Percentiles rank a stretch among this genome's conserved stretches.
phyloP scores from a whole-genome alignment of 2,329 filamentous ascomycete genomes.

The Rasamsonia emersonii region DNA sequence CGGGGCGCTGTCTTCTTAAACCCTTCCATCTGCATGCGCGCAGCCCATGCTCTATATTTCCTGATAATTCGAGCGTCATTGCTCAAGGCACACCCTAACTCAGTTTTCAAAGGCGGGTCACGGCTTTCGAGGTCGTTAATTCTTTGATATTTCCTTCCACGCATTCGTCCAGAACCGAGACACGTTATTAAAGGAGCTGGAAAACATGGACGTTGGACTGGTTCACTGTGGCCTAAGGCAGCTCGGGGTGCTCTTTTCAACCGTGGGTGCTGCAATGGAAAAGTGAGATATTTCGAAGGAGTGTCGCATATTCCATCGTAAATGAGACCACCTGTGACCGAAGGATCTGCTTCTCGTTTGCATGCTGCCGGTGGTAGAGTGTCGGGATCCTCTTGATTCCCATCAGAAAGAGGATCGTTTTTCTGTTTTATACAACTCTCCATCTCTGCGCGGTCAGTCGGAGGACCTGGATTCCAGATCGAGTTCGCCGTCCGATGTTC shows the following conservation, averaged over 20 bases:
- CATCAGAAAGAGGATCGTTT: neutral
- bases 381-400: neutral
- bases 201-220: too few relatives aligned
- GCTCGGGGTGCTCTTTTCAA: too few relatives aligned
- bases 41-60: constrained; percentile 28
- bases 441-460: constrained; percentile 4
- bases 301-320: too few relatives aligned
- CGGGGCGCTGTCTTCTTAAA: constrained; percentile 9
- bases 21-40: constrained; percentile 26
- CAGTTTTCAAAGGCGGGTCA: neutral
- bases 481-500: constrained; percentile 15
- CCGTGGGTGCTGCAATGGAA: neutral
- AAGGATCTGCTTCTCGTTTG: too few relatives aligned
- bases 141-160: too few relatives aligned
- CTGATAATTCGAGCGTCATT: constrained; percentile 8
- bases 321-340: too few relatives aligned
- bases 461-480: constrained; percentile 18
- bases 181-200: too few relatives aligned
- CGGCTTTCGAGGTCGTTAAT: too few relatives aligned
- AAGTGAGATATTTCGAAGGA: constrained; percentile 3
- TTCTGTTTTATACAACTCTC: constrained; percentile 1
- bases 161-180: too few relatives aligned
- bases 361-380: too few relatives aligned
- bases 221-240: too few relatives aligned
- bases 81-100: neutral